These are phyloP conservation scores for Pelargonium myrrhifolium DNA, from an alignment of 441 rosid species.

Conservation along the genomic window DNA sequence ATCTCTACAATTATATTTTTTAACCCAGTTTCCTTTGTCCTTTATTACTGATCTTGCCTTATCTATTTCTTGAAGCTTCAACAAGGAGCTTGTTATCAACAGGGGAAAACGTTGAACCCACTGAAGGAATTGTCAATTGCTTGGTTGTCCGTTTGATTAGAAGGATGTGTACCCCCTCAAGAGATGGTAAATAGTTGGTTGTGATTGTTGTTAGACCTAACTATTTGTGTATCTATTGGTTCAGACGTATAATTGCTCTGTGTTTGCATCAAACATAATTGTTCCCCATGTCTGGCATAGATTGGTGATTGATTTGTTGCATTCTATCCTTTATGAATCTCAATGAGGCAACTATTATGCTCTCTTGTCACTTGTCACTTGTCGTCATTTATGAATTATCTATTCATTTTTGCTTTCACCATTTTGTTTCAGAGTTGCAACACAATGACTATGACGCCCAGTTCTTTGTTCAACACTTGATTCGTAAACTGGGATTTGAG, in stretches of 20 bases:
- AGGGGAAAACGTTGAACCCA: conserved; percentile 39
- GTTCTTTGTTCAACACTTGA: conserved; percentile 58
- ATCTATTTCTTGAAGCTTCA: conserved; percentile 37
- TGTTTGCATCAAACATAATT: too few relatives aligned
- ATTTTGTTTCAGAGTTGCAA: conserved; percentile 33
- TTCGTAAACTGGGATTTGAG: conserved; percentile 67
- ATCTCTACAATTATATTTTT: too few relatives aligned
- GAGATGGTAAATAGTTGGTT: conserved; percentile 34
- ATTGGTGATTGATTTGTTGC: not conserved
- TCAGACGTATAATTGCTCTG: not conserved
- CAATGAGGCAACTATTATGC: not conserved
- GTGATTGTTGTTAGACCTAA: not conserved
- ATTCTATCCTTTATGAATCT: not conserved
- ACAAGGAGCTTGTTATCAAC: conserved; percentile 44
- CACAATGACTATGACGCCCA: conserved; percentile 32
- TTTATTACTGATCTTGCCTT: not conserved
- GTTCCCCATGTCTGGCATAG: too few relatives aligned
- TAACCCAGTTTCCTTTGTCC: not conserved
- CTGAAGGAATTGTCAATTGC: conserved; percentile 49
- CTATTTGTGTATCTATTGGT: not conserved
- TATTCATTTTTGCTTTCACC: conserved; percentile 15
- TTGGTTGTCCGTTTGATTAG: conserved; percentile 48
- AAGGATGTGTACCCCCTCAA: conserved; percentile 51
- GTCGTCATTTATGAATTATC: too few relatives aligned
- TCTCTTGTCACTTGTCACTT: not conserved